These are phyloP conservation scores for Rhexocercosporidium sp. DNA, from an alignment of 2,329 filamentous ascomycete genomes.

Conservation along the genomic window DNA sequence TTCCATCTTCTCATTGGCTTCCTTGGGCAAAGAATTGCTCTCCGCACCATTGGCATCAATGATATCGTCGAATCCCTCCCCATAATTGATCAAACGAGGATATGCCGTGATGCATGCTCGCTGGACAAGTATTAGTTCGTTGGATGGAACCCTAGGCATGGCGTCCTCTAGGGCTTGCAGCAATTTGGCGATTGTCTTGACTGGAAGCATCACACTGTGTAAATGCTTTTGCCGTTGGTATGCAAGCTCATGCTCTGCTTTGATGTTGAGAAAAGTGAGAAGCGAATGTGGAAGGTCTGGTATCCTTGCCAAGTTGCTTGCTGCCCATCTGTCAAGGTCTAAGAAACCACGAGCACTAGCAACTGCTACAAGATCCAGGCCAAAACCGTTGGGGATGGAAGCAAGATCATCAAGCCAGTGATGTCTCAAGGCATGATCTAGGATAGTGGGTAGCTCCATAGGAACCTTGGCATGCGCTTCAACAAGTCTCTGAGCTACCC, in stretches of 20 bases:
- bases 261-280: conserved; percentile 81
- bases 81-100: conserved; percentile 94
- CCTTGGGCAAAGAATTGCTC: conserved; percentile 79
- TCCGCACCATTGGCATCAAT: conserved; percentile 84
- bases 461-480: conserved; percentile 75
- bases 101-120: conserved; percentile 90
- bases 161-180: conserved; percentile 80
- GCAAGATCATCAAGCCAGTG: conserved; percentile 85
- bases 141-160: conserved; percentile 59
- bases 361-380: conserved; percentile 83
- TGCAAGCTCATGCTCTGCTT: conserved; percentile 79
- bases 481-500: conserved; percentile 82
- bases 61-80: conserved; percentile 88
- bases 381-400: conserved; percentile 69
- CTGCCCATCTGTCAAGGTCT: conserved; percentile 82
- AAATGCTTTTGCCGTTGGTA: conserved; percentile 72
- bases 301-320: conserved; percentile 69
- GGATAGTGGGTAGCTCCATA: conserved; percentile 69
- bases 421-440: conserved; percentile 81
- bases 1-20: conserved; percentile 91
- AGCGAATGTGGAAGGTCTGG: conserved; percentile 73
- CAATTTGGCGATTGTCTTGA: conserved; percentile 83
- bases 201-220: conserved; percentile 75
- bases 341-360: conserved; percentile 82
- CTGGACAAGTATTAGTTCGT: conserved; percentile 81